A percentile compares a stretch with the other conserved stretches of the same genome.
Evolutionary conservation across 768 basidiomycete genomes (phyloP).

Genomic region (Phanerochaete sordida): DNA sequence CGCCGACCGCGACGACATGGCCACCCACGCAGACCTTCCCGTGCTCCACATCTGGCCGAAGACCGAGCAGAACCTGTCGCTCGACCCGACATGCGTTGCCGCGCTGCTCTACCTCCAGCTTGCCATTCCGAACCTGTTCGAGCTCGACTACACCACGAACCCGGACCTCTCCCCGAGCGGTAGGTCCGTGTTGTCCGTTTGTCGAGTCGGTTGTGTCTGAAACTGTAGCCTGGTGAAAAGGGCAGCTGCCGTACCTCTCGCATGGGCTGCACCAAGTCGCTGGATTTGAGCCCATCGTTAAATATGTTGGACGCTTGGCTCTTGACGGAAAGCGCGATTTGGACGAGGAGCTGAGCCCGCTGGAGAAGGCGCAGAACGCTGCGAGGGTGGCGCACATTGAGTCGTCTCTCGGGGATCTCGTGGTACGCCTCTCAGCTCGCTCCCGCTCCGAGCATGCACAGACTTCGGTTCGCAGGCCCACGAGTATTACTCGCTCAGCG

Average conservation of each 20-base stretch:
- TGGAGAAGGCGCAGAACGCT: constrained; percentile 48
- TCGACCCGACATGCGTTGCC: constrained; percentile 63
- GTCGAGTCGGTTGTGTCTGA: not conserved
- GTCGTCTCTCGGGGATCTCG: constrained; percentile 62
- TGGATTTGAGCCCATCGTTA: constrained; percentile 57
- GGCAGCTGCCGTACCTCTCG: constrained; percentile 68
- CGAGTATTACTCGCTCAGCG: constrained; percentile 54
- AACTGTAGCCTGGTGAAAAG: constrained; percentile 30
- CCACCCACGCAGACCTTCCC: not conserved
- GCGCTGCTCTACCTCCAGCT: constrained; percentile 68
- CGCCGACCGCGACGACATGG: not conserved
- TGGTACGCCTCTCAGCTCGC: constrained; percentile 44
- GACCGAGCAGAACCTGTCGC: constrained; percentile 60
- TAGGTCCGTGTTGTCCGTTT: constrained; percentile 33
- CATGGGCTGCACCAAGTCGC: constrained; percentile 51
- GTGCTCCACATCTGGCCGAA: constrained; percentile 68
- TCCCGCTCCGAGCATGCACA: not conserved
- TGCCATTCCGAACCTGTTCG: constrained; percentile 64
- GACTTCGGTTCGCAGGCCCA: constrained; percentile 45
- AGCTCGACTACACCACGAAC: constrained; percentile 56
- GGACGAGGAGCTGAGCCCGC: constrained; percentile 42
- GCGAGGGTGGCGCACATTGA: constrained; percentile 70
- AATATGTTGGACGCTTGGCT: constrained; percentile 53
- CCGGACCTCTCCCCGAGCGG: constrained; percentile 75
- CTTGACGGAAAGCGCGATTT: constrained; percentile 36